These are phyloP conservation scores for Puccinia polysora DNA, from an alignment of 1,284 basidiomycete species.

Conservation along the genomic window DNA sequence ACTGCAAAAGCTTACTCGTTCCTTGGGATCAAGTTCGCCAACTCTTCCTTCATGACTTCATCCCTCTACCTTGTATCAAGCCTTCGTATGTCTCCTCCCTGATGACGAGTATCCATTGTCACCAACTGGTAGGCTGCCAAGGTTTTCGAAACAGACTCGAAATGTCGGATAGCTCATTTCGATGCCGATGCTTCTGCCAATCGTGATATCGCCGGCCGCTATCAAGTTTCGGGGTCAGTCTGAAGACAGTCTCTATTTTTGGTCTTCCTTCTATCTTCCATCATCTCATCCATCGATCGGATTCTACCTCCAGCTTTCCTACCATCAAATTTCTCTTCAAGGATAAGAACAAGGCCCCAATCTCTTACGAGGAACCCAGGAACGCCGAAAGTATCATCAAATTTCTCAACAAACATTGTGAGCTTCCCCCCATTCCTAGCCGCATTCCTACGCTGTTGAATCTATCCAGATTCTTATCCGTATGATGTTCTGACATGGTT, in stretches of 20 bases:
- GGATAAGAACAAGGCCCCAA: constrained; percentile 11
- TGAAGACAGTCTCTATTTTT: not conserved
- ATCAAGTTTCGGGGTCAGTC: constrained; percentile 23
- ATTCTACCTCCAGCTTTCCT: constrained; percentile 14
- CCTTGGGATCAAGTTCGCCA: constrained; percentile 30
- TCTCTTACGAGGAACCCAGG: constrained; percentile 19
- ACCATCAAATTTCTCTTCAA: constrained; percentile 38
- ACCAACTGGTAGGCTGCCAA: not conserved
- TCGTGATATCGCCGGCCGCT: constrained; percentile 6
- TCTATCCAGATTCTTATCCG: not conserved
- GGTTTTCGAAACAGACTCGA: constrained; percentile 27
- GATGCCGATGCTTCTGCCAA: constrained; percentile 37
- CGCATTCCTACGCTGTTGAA: not conserved
- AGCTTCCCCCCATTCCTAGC: not conserved
- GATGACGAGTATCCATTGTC: no score
- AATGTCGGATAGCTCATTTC: constrained; percentile 38
- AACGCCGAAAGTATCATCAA: constrained; percentile 25
- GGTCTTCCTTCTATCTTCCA: not conserved
- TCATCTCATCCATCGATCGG: not conserved
- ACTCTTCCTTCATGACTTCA: not conserved
- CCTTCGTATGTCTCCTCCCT: no score
- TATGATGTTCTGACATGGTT: not conserved
- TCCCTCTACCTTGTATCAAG: not conserved
- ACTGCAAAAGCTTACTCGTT: constrained; percentile 26
- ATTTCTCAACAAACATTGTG: constrained; percentile 42